A percentile compares a stretch with the other conserved stretches of the same genome.
Conservation (phyloP, 257 asterid genomes). For the Ilex asprella region DNA sequence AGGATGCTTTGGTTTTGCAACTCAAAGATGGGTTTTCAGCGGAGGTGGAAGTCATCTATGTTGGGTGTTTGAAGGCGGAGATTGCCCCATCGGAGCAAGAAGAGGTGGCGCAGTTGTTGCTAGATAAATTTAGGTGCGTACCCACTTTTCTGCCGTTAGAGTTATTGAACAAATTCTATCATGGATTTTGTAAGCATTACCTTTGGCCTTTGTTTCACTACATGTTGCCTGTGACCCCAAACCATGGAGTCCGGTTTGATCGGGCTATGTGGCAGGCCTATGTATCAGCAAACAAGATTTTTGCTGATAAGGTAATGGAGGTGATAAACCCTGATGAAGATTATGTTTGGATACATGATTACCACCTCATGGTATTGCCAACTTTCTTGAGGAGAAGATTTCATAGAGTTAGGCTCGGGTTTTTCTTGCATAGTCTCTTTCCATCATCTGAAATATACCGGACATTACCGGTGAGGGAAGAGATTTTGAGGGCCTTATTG, state of each 20-base stretch:
- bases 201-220: slow-evolving; percentile 85
- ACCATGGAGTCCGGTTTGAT: slow-evolving; percentile 68
- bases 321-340: slow-evolving; percentile 73
- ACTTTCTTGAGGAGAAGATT: slow-evolving; percentile 69
- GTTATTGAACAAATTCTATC: slow-evolving; percentile 49
- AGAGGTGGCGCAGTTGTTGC: slow-evolving; percentile 54
- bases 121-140: slow-evolving; percentile 66
- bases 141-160: slow-evolving; percentile 68
- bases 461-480: slow-evolving; percentile 83
- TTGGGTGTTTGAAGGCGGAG: slow-evolving; percentile 60
- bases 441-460: slow-evolving; percentile 82
- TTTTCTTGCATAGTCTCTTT: slow-evolving; percentile 71
- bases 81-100: slow-evolving; percentile 63
- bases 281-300: slow-evolving; percentile 69
- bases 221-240: slow-evolving; percentile 65
- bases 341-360: slow-evolving; percentile 83
- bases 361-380: slow-evolving; percentile 79
- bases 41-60: slow-evolving; percentile 52
- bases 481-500: slow-evolving; percentile 65
- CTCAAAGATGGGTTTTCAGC: slow-evolving; percentile 60
- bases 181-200: slow-evolving; percentile 79
- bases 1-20: slow-evolving; percentile 60
- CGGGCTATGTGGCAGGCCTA: slow-evolving; percentile 65
- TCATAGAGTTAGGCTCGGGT: slow-evolving; percentile 61
- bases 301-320: slow-evolving; percentile 82